These are phyloP conservation scores for Avena insularis DNA, from an alignment of 176 grass and related monocot species.

Conservation along the genomic window DNA sequence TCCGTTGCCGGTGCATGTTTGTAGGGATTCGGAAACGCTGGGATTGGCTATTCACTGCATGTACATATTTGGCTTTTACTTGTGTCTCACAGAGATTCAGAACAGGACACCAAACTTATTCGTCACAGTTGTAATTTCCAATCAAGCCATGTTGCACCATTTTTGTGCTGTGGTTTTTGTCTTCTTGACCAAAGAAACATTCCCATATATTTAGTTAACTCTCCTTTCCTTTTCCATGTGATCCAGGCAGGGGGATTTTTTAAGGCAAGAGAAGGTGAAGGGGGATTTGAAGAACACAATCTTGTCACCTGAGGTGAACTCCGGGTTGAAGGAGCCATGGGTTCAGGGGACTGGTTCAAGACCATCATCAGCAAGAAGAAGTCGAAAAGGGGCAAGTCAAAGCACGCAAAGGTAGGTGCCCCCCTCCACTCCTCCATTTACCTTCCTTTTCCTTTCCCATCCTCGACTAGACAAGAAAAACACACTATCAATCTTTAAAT, in stretches of 20 bases:
- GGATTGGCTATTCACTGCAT: neutral
- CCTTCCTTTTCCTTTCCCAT: constrained; percentile 1
- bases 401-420: constrained; percentile 73
- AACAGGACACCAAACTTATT: constrained; percentile 8
- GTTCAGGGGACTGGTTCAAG: constrained; percentile 88
- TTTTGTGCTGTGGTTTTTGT: constrained; percentile 1
- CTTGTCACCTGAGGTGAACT: constrained; percentile 38
- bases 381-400: constrained; percentile 62
- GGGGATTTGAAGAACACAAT: neutral
- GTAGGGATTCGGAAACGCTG: neutral
- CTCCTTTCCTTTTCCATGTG: constrained; percentile 31
- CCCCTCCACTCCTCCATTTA: constrained; percentile 11
- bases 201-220: neutral
- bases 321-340: constrained; percentile 59
- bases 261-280: neutral
- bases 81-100: constrained; percentile 18
- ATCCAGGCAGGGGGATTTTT: constrained; percentile 30
- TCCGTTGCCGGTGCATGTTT: neutral
- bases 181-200: neutral
- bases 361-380: constrained; percentile 91
- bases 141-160: constrained; percentile 31
- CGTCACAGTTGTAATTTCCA: neutral
- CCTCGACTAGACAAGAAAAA: neutral
- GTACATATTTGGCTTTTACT: neutral
- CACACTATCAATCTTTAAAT: neutral